Percentiles rank a stretch among this genome's conserved stretches.
These are phyloP conservation scores for Phoenix dactylifera DNA, from an alignment of 176 grass and related monocot genomes.

Conservation along the genomic window DNA sequence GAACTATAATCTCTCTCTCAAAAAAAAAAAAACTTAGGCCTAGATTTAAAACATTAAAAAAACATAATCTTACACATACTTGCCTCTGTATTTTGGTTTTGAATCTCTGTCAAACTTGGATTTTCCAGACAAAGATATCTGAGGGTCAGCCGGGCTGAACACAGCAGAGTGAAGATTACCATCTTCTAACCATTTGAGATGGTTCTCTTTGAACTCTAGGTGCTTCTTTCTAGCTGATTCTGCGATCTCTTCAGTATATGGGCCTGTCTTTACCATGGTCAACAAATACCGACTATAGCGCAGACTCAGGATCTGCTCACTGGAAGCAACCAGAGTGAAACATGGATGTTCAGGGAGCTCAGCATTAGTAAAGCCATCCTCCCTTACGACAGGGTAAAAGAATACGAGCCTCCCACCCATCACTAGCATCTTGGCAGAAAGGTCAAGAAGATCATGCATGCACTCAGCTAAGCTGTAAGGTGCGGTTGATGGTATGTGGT, in stretches of 20 bases:
- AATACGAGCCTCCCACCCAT: slow-evolving; percentile 71
- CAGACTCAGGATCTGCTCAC: slow-evolving; percentile 79
- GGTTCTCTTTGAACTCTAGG: slow-evolving; percentile 76
- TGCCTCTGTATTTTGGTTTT: slow-evolving; percentile 90
- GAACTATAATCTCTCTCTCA: too few species aligned
- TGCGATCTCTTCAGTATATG: slow-evolving; percentile 45
- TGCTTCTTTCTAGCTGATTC: slow-evolving; percentile 38
- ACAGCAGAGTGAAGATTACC: slow-evolving; percentile 75
- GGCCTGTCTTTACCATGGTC: slow-evolving; percentile 67
- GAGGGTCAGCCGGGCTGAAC: slow-evolving; percentile 37
- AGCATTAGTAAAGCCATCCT: slow-evolving; percentile 24
- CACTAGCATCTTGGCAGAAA: slow-evolving; percentile 65
- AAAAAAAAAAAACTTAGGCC: too few species aligned
- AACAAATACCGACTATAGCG: slow-evolving; percentile 73
- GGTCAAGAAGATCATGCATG: slow-evolving; percentile 77
- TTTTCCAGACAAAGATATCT: slow-evolving; percentile 16
- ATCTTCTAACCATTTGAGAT: slow-evolving; percentile 85
- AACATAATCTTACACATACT: slow-evolving; percentile 49
- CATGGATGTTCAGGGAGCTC: slow-evolving; percentile 74
- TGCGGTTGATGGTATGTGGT: slow-evolving; percentile 84
- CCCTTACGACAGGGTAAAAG: slow-evolving; percentile 73
- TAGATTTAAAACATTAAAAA: too few species aligned
- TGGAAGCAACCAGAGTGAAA: slow-evolving; percentile 57
- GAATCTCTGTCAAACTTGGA: slow-evolving; percentile 44
- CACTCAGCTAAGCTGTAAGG: slow-evolving; percentile 73